A percentile compares a stretch with the other conserved stretches of the same genome.
These are phyloP conservation scores for Epichloe hybrida DNA, from an alignment of 2,329 filamentous ascomycete genomes.

Conservation along the genomic window DNA sequence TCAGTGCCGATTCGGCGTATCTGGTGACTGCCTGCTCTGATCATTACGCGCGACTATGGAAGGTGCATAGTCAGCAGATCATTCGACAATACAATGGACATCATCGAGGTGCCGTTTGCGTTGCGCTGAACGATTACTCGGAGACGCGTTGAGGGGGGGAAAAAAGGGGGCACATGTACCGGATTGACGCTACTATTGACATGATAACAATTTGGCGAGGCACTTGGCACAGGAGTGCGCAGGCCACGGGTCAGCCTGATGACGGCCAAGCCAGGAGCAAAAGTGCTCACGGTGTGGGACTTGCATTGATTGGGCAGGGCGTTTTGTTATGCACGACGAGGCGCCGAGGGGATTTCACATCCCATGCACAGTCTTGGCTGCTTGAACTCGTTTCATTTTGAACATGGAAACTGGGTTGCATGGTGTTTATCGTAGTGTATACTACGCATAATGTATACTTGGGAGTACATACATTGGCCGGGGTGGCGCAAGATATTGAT, in stretches of 20 bases:
- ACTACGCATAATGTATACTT: no score
- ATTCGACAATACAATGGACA: slow-evolving; percentile 94
- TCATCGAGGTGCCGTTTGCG: slow-evolving; percentile 81
- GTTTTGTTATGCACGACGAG: neutral
- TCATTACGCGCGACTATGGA: slow-evolving; percentile 87
- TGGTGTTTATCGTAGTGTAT: neutral
- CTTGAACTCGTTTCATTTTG: neutral
- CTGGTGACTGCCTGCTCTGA: slow-evolving; percentile 87
- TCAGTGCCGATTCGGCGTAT: slow-evolving; percentile 85
- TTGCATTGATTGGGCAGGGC: neutral
- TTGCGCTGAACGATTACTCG: slow-evolving; percentile 79
- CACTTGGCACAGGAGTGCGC: no score
- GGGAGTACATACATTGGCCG: neutral
- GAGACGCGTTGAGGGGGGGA: slow-evolving; percentile 30
- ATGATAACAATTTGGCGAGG: no score
- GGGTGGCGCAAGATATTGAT: neutral
- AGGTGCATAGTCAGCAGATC: slow-evolving; percentile 72
- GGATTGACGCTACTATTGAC: no score
- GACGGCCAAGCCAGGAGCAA: no score
- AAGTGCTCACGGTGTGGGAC: no score
- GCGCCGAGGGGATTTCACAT: neutral
- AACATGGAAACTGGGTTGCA: neutral
- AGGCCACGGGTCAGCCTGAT: no score
- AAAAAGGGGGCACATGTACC: neutral
- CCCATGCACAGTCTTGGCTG: neutral